Evolutionary conservation across 305 asterid genomes (phyloP).

Genomic region (Solanum chacoense): DNA sequence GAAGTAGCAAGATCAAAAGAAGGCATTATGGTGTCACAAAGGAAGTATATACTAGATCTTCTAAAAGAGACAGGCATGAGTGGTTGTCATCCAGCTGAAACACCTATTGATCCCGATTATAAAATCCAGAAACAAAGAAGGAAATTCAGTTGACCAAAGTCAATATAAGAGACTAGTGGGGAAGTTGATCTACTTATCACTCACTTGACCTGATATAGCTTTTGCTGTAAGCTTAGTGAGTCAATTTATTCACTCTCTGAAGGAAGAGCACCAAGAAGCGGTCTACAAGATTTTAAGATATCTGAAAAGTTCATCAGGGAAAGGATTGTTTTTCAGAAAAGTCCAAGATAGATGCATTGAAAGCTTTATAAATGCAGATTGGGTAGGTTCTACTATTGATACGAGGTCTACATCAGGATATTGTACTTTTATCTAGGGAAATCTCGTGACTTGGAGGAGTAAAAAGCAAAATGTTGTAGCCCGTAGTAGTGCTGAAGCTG

Average conservation of each 20-base stretch:
- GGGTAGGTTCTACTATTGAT: not conserved
- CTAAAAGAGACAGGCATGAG: not conserved
- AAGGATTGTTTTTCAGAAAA: not conserved
- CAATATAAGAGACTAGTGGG: not conserved
- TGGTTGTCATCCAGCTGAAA: not conserved
- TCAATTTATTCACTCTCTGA: not conserved
- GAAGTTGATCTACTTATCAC: not conserved
- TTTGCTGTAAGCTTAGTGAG: not conserved
- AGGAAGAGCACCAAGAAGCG: not conserved
- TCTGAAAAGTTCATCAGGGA: not conserved
- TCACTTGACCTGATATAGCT: not conserved
- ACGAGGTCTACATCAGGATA: not conserved
- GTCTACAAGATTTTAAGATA: not conserved
- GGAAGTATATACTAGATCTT: not conserved
- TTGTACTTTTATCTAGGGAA: not conserved
- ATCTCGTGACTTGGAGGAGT: not conserved
- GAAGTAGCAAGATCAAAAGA: not conserved
- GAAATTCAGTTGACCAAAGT: not conserved
- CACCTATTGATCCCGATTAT: not conserved
- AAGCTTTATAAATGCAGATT: not conserved
- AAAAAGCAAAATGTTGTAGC: not conserved
- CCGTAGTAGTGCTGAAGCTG: not conserved
- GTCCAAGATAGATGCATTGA: not conserved
- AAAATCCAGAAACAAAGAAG: not conserved
- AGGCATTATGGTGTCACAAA: not conserved